Evolutionary conservation across 306 rosid genomes (phyloP), one percentile per base, ranked within the genome.

Genomic region (Quercus aquifolioides): DNA sequence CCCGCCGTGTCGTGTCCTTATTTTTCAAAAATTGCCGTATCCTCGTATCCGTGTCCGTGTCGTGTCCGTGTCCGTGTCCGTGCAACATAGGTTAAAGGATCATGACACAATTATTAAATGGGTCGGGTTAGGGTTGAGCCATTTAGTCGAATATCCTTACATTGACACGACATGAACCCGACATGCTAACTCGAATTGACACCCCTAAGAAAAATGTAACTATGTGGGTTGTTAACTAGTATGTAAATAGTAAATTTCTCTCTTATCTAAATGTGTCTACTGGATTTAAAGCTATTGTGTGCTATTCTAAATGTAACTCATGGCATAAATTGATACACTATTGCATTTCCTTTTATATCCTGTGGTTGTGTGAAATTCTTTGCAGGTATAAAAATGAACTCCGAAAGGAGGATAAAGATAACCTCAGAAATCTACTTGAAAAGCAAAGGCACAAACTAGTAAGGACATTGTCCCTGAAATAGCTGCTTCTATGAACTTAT

Each of bases 381-480:
- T 86, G 76, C 86, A 94, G 98, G 87, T 95, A 95, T 82, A 95
- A 95, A 83, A 90, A 91, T 82, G 98, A 91, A 77, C 80, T 95
- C 76, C 89, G 35, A 84, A 90, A 80, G 80, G 94, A 88, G 84
- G 96, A 95, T 81, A 92, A 92, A 86, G 88, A 85, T 57, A 83
- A 87, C 80, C 83, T 95, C 28, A 85, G 91, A 92, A 19, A 33
- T 71, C 92, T 95, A 72, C 88, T 95, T 60, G 89, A 90, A 81
- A 89, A 67, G 54, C 98, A 95, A 73, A 87, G 75, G 71, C 99
- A 95, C 81, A 82, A 87, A 78, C 89, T 91, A 77, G 99, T 95
- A 74, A 88, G 92, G 58, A 19, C 84, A 59, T 74, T 71, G 15
- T 55, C 77, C 75, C 55, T 67, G 52, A 72, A 25, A 55, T 55